These are phyloP conservation scores for Apium graveolens DNA, from an alignment of 129 eudicot species.

Conservation along the genomic window DNA sequence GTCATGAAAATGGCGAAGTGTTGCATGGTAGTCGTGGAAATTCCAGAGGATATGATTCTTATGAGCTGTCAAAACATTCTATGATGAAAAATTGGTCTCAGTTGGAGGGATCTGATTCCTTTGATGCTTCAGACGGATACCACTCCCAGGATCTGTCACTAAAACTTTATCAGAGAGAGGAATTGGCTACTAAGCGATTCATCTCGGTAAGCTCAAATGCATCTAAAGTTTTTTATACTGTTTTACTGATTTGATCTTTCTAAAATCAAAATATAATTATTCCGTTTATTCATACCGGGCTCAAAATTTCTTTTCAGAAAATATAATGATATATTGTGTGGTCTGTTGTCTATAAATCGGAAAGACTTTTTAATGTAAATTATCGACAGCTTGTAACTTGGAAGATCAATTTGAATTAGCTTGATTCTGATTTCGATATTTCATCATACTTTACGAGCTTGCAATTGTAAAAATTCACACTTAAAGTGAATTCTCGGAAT, in stretches of 20 bases:
- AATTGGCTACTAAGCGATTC: conserved; percentile 42
- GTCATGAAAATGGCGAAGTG: conserved; percentile 32
- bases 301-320: neutral
- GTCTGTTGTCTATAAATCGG: neutral
- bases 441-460: neutral
- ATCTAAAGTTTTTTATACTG: neutral
- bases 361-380: neutral
- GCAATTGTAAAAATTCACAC: neutral
- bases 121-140: conserved; percentile 75
- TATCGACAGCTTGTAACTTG: neutral
- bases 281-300: neutral
- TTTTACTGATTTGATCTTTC: neutral
- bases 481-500: neutral
- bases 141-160: conserved; percentile 69
- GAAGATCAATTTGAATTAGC: neutral
- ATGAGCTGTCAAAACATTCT: conserved; percentile 27
- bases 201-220: conserved; percentile 39
- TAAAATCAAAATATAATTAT: neutral
- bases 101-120: conserved; percentile 59
- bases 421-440: neutral
- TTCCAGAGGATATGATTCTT: conserved; percentile 41
- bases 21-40: conserved; percentile 21
- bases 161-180: conserved; percentile 46
- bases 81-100: conserved; percentile 67
- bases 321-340: neutral